phyloP scores from a whole-genome alignment of 306 rosid genomes.

The Cicer arietinum region DNA sequence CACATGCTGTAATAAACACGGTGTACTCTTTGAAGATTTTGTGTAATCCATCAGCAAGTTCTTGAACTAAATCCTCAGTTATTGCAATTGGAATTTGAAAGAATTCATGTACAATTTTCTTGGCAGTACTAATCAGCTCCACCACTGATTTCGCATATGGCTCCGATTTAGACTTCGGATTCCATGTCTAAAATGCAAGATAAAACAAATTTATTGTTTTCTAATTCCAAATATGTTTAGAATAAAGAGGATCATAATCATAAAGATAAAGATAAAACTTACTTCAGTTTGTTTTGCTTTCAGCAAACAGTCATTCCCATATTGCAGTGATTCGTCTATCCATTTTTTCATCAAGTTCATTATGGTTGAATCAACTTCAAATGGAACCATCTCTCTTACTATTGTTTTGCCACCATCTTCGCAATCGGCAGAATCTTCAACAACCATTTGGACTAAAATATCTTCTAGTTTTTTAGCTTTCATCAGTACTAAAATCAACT shows the following conservation, averaged over 20 bases:
- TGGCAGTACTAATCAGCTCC: slow-evolving; percentile 68
- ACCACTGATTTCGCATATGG: slow-evolving; percentile 76
- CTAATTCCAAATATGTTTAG: neutral
- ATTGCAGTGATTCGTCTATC: slow-evolving; percentile 65
- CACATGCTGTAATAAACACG: slow-evolving; percentile 78
- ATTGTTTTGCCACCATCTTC: slow-evolving; percentile 90
- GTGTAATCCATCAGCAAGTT: slow-evolving; percentile 69
- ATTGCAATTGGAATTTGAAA: slow-evolving; percentile 75
- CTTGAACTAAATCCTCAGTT: slow-evolving; percentile 69
- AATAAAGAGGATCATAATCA: neutral
- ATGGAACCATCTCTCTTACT: slow-evolving; percentile 88
- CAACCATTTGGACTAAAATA: slow-evolving; percentile 79
- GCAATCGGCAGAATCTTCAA: slow-evolving; percentile 76
- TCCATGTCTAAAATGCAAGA: slow-evolving; percentile 75
- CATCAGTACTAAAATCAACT: slow-evolving; percentile 61
- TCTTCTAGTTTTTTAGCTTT: slow-evolving; percentile 79
- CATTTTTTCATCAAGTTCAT: slow-evolving; percentile 62
- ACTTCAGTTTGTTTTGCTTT: slow-evolving; percentile 81
- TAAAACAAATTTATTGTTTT: neutral
- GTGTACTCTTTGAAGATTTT: slow-evolving; percentile 63
- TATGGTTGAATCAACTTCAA: slow-evolving; percentile 73
- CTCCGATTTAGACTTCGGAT: slow-evolving; percentile 90
- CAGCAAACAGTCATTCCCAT: slow-evolving; percentile 52
- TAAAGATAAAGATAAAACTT: slow-evolving; percentile 36
- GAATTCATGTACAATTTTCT: slow-evolving; percentile 70